Base-by-base conservation (phyloP, 2,329 filamentous ascomycete genomes). In the Cercospora canescens region DNA sequence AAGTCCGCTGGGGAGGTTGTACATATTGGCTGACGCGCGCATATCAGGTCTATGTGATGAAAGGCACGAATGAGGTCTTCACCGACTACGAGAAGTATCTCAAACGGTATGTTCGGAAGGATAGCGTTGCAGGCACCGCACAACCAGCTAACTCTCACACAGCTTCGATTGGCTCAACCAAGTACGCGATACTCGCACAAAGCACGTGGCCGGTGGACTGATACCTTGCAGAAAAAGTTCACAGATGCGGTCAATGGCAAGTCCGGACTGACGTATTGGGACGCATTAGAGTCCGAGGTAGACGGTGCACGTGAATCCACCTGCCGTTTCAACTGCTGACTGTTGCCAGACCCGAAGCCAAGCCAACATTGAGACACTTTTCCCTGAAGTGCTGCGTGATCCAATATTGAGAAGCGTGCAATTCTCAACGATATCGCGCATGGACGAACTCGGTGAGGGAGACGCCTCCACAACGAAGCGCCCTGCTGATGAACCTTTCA, bases 161-260 rank as follows among this genome's bases (percentile, higher is more conserved):
- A 96, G 93, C 66, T 90, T 94, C 86, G 94, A 97, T 78, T 97
- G 96, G 77, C 97, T 97, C 78, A 93, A 91, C 73, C 92, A 96
- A 87, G 92, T 92, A 83, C 74, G 85, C 60, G 24, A 24, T 21
- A n/a, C 35, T 37, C 37, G 34, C 28, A 35, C 56, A 18, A n/a
- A 11, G n/a, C 18, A 28, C 21, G 18, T 24, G 28, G 34, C 30
- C 16, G 16, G 26, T 58, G 54, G 11, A 65, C 71, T 75, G 45
- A 76, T 62, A 18, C 0, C n/a, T 32, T 21, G 39, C 73, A 94
- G 89, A 92, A 89, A 76, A 89, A 91, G 63, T 99, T 98, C 79
- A 97, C 96, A 67, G 97, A 96, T 79, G 92, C 96, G 77, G 96
- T 98, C 71, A 97, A 93, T 12, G 95, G 95, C 62, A 94, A 96